These are phyloP conservation scores for Cicer chorassanicum DNA, from an alignment of 306 rosid species.

Conservation along the genomic window DNA sequence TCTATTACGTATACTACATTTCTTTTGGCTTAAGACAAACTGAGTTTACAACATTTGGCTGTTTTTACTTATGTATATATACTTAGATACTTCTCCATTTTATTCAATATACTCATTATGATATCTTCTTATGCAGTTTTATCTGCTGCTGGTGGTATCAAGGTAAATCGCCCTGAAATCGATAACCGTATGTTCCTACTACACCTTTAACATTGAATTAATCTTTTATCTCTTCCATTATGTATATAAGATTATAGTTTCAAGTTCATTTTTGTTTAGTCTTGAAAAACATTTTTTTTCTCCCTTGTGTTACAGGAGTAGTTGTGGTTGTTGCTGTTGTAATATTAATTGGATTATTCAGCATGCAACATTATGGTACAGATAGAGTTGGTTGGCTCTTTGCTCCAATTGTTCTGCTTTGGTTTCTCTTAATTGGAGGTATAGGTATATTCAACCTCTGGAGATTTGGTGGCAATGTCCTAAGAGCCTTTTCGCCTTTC, in stretches of 20 bases:
- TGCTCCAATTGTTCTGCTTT: conserved; percentile 92
- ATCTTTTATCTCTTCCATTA: conserved; percentile 26
- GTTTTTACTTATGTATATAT: conserved; percentile 10
- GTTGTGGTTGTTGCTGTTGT: conserved; percentile 86
- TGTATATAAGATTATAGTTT: conserved; percentile 10
- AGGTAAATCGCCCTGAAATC: conserved; percentile 61
- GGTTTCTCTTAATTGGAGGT: conserved; percentile 92
- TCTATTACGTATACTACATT: conserved; percentile 2
- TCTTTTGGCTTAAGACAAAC: conserved; percentile 11
- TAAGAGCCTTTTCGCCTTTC: conserved; percentile 87
- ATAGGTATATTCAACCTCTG: conserved; percentile 85
- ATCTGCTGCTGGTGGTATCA: conserved; percentile 97
- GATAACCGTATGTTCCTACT: conserved; percentile 58
- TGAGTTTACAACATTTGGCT: conserved; percentile 5
- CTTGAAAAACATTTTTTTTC: conserved; percentile 29
- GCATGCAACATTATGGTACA: conserved; percentile 94
- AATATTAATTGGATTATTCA: conserved; percentile 83
- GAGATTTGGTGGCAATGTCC: conserved; percentile 65
- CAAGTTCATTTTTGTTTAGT: conserved; percentile 22
- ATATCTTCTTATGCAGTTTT: conserved; percentile 63
- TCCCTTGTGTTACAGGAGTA: conserved; percentile 57
- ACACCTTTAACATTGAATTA: conserved; percentile 43
- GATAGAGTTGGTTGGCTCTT: conserved; percentile 98
- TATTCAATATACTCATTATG: conserved; percentile 42
- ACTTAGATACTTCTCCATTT: conserved; percentile 7